Base-by-base conservation (phyloP, 106 monocot genomes). In the Dioscorea zingiberensis region DNA sequence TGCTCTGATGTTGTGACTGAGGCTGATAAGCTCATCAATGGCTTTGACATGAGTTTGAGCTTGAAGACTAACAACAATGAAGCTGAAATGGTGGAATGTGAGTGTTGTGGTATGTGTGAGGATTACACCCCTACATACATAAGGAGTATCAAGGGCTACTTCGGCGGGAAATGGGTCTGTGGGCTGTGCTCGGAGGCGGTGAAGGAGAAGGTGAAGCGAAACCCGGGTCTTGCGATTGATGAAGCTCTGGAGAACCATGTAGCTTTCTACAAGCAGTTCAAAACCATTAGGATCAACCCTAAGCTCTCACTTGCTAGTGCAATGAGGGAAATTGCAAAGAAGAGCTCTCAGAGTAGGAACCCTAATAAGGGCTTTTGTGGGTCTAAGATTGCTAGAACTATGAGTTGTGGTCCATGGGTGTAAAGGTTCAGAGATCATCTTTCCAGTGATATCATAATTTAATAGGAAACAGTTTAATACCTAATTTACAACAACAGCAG, bases 321-420 rank as follows among this genome's bases (percentile, higher is more conserved):
- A 48, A 91, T 91, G 86, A 83, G 83, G 58, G 84, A 87, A 2
- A 84, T 91, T 19, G 91, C 87, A 2, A 72, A 76, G 64, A 91
- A 73, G 64, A 91, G 86, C 68, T 78, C 63, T 24, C 56, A 64
- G 54, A 44, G 58, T 11, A 68, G 83, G 63, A 74, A 47, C 23
- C 56, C 65, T 19, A 67, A 1, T 38, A 38, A 38, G 38, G 38
- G 17, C 21, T 48, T 60, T 14, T 65, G 22, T 26, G 25, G 3
- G 18, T 18, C 63, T 24, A 80, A 66, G 61, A 69, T 80, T 47
- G 71, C 55, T 13, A 77, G 85, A 54, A 78, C 79, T 3, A 49
- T 72, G 72, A 84, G 79, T n/a, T 84, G 83, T 49, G 71, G 13
- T 25, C 59, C 59, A 10, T 15, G 25, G 6, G 38, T 38, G 38